Conservation (phyloP, 2,329 filamentous ascomycete species). For the Diplodia corticola region DNA sequence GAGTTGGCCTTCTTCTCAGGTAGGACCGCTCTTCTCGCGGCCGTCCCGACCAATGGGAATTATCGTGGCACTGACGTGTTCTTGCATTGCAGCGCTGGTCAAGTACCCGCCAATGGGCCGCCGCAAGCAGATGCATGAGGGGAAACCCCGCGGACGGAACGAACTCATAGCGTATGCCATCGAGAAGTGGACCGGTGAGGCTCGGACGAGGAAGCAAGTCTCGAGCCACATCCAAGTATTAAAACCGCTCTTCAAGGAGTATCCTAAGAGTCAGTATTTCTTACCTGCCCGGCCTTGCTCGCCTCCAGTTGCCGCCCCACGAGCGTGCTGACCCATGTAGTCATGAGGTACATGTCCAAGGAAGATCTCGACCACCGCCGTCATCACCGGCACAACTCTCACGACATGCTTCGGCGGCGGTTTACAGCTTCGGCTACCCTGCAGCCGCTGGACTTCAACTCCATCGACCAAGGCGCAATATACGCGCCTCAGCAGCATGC, state of each 20-base stretch:
- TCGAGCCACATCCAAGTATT: conserved; percentile 66
- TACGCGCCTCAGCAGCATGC: conserved; percentile 8
- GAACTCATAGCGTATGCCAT: conserved; percentile 63
- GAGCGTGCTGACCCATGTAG: conserved; percentile 33
- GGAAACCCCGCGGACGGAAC: conserved; percentile 60
- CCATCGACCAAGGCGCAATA: conserved; percentile 13
- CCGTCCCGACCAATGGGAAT: neutral
- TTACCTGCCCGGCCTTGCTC: neutral
- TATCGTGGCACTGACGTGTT: conserved; percentile 7
- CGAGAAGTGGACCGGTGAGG: conserved; percentile 54
- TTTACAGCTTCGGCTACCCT: conserved; percentile 9
- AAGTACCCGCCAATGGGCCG: conserved; percentile 61
- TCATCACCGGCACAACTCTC: conserved; percentile 24
- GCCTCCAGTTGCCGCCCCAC: neutral
- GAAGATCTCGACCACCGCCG: conserved; percentile 33
- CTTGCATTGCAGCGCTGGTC: conserved; percentile 44
- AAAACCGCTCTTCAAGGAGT: conserved; percentile 55
- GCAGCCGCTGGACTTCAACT: conserved; percentile 17
- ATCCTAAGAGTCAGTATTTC: conserved; percentile 54
- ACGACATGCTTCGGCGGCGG: conserved; percentile 19
- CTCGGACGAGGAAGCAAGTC: conserved; percentile 59
- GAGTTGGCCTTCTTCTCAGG: conserved; percentile 52
- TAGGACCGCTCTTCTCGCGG: conserved; percentile 30
- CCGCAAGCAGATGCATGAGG: conserved; percentile 50
- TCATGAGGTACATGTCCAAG: conserved; percentile 45